Percentiles rank a stretch among this genome's conserved stretches.
phyloP scores from a whole-genome alignment of 1,139 yeast genomes.

The Scheffersomyces lignicola region DNA sequence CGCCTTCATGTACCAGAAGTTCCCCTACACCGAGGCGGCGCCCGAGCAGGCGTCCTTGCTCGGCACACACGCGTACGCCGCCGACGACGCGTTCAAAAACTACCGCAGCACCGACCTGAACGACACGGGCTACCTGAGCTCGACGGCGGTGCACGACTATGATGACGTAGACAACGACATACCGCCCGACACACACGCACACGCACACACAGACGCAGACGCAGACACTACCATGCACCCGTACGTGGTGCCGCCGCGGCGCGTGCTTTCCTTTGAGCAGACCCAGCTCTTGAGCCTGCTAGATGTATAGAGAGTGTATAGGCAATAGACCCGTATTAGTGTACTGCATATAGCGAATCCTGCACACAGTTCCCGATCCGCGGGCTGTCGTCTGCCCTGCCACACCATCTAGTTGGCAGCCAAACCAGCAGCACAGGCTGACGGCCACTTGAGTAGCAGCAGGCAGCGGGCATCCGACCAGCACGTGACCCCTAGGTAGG shows the following conservation, averaged over 20 bases:
- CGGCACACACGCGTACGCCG: constrained; percentile 7
- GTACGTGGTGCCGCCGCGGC: neutral
- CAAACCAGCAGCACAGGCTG: too few species aligned
- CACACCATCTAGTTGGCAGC: too few species aligned
- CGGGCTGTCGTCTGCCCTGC: too few species aligned
- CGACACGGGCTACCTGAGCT: neutral
- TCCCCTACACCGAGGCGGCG: constrained; percentile 9
- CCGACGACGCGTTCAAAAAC: constrained; percentile 5
- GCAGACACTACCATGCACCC: too few species aligned
- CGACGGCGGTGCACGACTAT: constrained; percentile 1
- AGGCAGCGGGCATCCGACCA: too few species aligned
- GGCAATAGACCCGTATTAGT: neutral
- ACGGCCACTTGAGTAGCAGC: too few species aligned
- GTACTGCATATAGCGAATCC: too few species aligned
- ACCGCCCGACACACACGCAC: too few species aligned
- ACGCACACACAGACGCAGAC: too few species aligned
- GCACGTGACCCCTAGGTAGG: too few species aligned
- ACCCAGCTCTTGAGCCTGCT: constrained; percentile 11
- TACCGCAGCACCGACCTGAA: constrained; percentile 3
- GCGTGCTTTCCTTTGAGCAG: constrained; percentile 11
- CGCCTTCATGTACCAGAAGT: constrained; percentile 10
- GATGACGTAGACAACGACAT: constrained; percentile 6
- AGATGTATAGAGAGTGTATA: constrained; percentile 4
- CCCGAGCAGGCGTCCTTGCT: constrained; percentile 6
- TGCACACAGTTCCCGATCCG: too few species aligned